Base-by-base conservation (phyloP, 140 eudicot genomes). In the Senecio squalidus region DNA sequence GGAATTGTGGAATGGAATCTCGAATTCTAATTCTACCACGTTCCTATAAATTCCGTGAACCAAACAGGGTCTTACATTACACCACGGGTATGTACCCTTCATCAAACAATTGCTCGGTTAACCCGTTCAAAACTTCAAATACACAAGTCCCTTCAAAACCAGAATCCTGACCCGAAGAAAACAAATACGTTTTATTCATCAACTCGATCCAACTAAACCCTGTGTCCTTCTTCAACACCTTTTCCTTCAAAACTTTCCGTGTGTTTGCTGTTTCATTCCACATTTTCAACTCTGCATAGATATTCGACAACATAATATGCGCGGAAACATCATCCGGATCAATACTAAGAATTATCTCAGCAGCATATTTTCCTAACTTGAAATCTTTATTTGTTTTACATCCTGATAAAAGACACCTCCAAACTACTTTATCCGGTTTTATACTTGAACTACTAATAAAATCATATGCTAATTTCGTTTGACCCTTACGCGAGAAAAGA, bases 371-470 rank as follows among this genome's bases (percentile, higher is more conserved):
- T 21, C 83, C 95, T 24, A 80, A 26, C 14, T 59, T 64, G 21
- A 83, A 49, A 56, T 86, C 84, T 40, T 67, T 80, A 50, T 70
- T 77, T 43, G 60, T 51, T 75, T 55, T 81, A 57, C 95, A 83
- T 0, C 93, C 84, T 3, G 93, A 86, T 60, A 80, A 64, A 58
- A 83, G 93, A 73, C 89, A 79, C 58, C 95, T 73, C 95, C 95
- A 86, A 47, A 83, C 93, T 27, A 83, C 95, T 57, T 80, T 86
- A 73, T 72, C 78, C 1, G 82, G 76, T 61, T 76, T 63, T 18
- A 36, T 28, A 21, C 67, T 64, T 55, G 59, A 80, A 23, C 41
- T 45, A 4, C 13, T 60, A 55, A 86, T 75, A 38, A 86, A 83
- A 38, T 83, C 78, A 22, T 61, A 77, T 0, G 95, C 95, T 59